Evolutionary conservation across 2,329 filamentous ascomycete species (phyloP), one percentile per base, ranked within the genome.

Genomic region (Pseudopyrenochaeta lycopersici): DNA sequence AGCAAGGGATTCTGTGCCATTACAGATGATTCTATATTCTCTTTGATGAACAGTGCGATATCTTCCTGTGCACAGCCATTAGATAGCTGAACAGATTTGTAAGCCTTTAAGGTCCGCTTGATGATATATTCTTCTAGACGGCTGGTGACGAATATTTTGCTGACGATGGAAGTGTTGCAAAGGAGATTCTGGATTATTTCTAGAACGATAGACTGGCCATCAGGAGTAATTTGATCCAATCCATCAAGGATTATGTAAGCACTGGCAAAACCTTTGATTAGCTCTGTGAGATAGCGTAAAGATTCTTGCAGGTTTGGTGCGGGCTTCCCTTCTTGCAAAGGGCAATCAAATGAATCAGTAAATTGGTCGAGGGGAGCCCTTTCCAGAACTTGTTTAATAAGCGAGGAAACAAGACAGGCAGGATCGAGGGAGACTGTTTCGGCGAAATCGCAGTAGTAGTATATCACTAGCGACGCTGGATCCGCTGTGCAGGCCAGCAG

Each of bases 361-460:
- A 64, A 65, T 30, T 21, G 14, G 6, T 56, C 52, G 1, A 54
- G 50, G 10, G 49, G 46, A 3, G 56, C 17, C 11, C 14, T 21
- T 1, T 49, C 38, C 11, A 65, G 10, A 7, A 58, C 15, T 49
- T 66, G 64, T 42, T 54, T 58, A 9, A 64, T 30, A 3, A 67
- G 31, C 11, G 48, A 58, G 1, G 36, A 52, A 3, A 64, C 5
- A 2, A 66, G 11, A 18, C 36, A n/a, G 7, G 6, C 20, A 2
- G 46, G 29, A 23, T 61, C 57, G 6, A 67, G 32, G 4, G 62
- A 62, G 7, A 11, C 36, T 2, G 12, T 11, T 17, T 66, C 52
- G 2, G 54, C 42, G 20, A 60, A 64, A 20, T 64, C 57, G 23
- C 47, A 66, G 32, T 62, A 66, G n/a, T 64, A 61, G 43, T 57